phyloP scores from a whole-genome alignment of 495 filamentous ascomycete genomes.

The Parmelia sp. region DNA sequence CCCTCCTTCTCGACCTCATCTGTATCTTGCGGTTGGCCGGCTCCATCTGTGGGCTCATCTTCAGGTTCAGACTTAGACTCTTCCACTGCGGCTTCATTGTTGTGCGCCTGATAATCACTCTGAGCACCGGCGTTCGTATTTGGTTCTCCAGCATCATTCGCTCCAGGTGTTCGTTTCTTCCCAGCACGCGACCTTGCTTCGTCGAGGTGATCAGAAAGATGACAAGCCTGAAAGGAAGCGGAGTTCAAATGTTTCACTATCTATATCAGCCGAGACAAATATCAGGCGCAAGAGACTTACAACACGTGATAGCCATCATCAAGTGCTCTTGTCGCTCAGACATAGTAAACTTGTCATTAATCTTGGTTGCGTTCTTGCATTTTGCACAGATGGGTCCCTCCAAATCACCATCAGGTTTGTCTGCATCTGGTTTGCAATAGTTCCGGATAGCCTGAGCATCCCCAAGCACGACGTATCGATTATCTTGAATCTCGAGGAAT shows the following conservation, averaged over 20 bases:
- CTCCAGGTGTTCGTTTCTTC: neutral
- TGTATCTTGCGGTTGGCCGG: neutral
- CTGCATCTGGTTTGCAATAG: neutral
- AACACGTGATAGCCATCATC: too few relatives aligned
- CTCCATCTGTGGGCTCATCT: conserved; percentile 4
- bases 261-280: neutral
- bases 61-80: conserved; percentile 6
- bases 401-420: too few relatives aligned
- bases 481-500: conserved; percentile 11
- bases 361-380: too few relatives aligned
- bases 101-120: neutral
- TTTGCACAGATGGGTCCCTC: too few relatives aligned
- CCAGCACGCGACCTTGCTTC: conserved; percentile 7
- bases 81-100: neutral
- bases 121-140: too few relatives aligned
- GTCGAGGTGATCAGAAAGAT: conserved; percentile 4
- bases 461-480: conserved; percentile 1
- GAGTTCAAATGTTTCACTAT: conserved; percentile 16
- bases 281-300: too few relatives aligned
- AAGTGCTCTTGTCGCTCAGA: too few relatives aligned
- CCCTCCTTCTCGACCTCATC: too few relatives aligned
- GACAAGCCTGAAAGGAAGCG: conserved; percentile 6
- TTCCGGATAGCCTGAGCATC: too few relatives aligned
- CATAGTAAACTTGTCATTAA: too few relatives aligned
- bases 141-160: too few relatives aligned